A percentile compares a stretch with the other conserved stretches of the same genome.
Evolutionary conservation across 2,329 filamentous ascomycete species (phyloP).

Genomic region (Triangularia setosa): DNA sequence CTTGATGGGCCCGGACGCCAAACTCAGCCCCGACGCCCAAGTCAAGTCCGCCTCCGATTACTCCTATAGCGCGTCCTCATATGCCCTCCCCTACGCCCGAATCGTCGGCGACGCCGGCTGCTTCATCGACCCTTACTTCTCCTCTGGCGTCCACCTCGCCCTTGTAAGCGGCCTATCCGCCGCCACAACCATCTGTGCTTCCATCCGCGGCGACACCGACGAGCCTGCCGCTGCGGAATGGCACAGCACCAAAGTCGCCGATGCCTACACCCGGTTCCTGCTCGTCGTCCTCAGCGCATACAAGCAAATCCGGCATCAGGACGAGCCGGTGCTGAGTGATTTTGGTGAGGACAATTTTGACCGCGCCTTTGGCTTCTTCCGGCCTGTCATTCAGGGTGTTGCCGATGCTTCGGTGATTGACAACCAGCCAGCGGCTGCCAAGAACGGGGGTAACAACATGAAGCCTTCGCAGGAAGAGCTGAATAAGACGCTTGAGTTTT

Average conservation of each 20-base stretch:
- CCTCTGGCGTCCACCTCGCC: slow-evolving; percentile 46
- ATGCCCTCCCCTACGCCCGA: slow-evolving; percentile 38
- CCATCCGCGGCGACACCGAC: slow-evolving; percentile 34
- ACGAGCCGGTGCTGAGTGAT: slow-evolving; percentile 39
- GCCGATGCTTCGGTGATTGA: slow-evolving; percentile 23
- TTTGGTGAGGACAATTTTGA: slow-evolving; percentile 41
- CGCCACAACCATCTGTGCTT: slow-evolving; percentile 40
- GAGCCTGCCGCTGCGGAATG: slow-evolving; percentile 37
- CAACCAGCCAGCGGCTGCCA: too few species aligned
- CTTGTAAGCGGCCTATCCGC: slow-evolving; percentile 41
- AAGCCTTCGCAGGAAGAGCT: background rate
- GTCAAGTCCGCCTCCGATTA: slow-evolving; percentile 44
- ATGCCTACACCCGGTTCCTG: slow-evolving; percentile 46
- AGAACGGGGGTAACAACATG: background rate
- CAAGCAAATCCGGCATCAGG: slow-evolving; percentile 38
- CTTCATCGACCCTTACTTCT: slow-evolving; percentile 49
- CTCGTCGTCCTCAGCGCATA: slow-evolving; percentile 37
- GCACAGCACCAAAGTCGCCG: slow-evolving; percentile 43
- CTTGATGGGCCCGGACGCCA: slow-evolving; percentile 26
- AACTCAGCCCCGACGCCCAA: slow-evolving; percentile 33
- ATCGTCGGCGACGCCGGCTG: slow-evolving; percentile 45
- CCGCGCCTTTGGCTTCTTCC: slow-evolving; percentile 39
- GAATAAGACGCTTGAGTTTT: background rate
- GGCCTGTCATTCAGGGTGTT: slow-evolving; percentile 23
- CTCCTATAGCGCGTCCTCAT: slow-evolving; percentile 43